Evolutionary conservation across 495 filamentous ascomycete genomes (phyloP).

Genomic region (Neurospora sp.): DNA sequence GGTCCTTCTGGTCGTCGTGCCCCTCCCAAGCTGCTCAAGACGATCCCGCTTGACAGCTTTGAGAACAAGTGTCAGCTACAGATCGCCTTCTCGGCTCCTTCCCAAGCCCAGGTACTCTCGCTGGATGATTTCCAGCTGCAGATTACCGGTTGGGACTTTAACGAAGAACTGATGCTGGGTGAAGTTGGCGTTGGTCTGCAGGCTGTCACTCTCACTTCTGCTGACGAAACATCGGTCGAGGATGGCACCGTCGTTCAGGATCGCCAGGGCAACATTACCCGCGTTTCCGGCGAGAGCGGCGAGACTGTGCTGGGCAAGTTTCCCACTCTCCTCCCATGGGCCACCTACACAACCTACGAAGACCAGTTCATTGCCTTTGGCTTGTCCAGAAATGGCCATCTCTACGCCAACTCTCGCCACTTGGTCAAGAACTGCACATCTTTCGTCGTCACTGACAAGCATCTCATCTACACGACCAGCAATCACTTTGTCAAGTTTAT

Average conservation of each 20-base stretch:
- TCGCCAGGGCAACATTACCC: slow-evolving; percentile 23
- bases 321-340: slow-evolving; percentile 43
- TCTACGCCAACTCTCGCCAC: slow-evolving; percentile 66
- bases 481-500: slow-evolving; percentile 90
- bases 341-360: slow-evolving; percentile 32
- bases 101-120: slow-evolving; percentile 16
- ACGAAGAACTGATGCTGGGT: slow-evolving; percentile 9
- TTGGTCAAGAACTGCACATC: slow-evolving; percentile 84
- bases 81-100: slow-evolving; percentile 13
- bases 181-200: slow-evolving; percentile 6
- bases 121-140: slow-evolving; percentile 10
- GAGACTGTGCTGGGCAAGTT: slow-evolving; percentile 14
- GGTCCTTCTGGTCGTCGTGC: slow-evolving; percentile 18
- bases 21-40: slow-evolving; percentile 20
- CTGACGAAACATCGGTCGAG: not conserved
- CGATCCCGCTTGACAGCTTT: not conserved
- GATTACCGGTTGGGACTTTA: slow-evolving; percentile 12
- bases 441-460: slow-evolving; percentile 68
- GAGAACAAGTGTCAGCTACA: slow-evolving; percentile 10
- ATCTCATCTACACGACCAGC: slow-evolving; percentile 85
- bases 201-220: slow-evolving; percentile 10
- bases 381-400: slow-evolving; percentile 59
- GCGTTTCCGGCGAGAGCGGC: not conserved
- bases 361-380: slow-evolving; percentile 43
- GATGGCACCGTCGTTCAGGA: slow-evolving; percentile 27